Evolutionary conservation across 1,139 yeast species (phyloP).

Genomic region (Scheffersomyces illinoinensis): DNA sequence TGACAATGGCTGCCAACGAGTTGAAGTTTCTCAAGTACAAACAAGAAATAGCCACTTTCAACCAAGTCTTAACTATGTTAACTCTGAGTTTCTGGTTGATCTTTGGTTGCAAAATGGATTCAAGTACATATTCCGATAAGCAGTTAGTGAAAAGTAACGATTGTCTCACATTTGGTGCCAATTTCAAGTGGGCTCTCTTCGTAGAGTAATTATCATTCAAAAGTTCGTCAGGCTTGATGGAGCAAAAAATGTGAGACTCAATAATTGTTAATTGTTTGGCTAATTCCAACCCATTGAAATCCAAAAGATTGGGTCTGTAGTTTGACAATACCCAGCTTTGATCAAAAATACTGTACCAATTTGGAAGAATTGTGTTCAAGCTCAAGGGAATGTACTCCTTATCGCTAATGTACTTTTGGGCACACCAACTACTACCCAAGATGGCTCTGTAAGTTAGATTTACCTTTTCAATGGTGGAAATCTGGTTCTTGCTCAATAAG

Average conservation of each 20-base stretch:
- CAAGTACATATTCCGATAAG: slow-evolving; percentile 79
- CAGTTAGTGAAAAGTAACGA: slow-evolving; percentile 77
- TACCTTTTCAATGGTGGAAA: slow-evolving; percentile 44
- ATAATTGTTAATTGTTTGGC: slow-evolving; percentile 85
- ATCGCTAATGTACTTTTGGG: slow-evolving; percentile 26
- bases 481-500: slow-evolving; percentile 39
- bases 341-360: slow-evolving; percentile 42
- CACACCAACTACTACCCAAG: slow-evolving; percentile 53
- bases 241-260: slow-evolving; percentile 70
- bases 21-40: slow-evolving; percentile 80
- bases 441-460: slow-evolving; percentile 51
- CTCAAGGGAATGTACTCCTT: slow-evolving; percentile 31
- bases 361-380: slow-evolving; percentile 28
- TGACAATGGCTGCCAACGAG: slow-evolving; percentile 84
- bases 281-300: slow-evolving; percentile 75
- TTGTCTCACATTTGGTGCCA: slow-evolving; percentile 73
- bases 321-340: slow-evolving; percentile 50
- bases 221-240: slow-evolving; percentile 70
- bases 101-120: slow-evolving; percentile 64
- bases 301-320: slow-evolving; percentile 56
- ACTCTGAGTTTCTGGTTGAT: slow-evolving; percentile 52
- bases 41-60: slow-evolving; percentile 81
- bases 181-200: slow-evolving; percentile 58
- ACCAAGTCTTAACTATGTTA: slow-evolving; percentile 73
- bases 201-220: slow-evolving; percentile 71